phyloP scores from a whole-genome alignment of 768 basidiomycete genomes.

The Fomitopsis serialis region DNA sequence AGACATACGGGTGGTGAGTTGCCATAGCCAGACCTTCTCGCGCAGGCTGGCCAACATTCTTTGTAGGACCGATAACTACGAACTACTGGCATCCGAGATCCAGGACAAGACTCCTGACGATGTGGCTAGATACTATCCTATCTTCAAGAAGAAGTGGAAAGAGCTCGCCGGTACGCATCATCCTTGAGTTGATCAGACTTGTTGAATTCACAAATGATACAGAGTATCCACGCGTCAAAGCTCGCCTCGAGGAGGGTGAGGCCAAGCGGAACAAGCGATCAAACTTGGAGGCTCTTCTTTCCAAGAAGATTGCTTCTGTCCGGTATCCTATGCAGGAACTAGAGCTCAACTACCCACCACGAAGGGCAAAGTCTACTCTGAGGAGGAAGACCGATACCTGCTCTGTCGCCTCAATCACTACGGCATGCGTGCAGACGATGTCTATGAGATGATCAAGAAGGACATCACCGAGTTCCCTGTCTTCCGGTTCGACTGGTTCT shows the following conservation, averaged over 20 bases:
- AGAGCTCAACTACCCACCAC: slow-evolving; percentile 93
- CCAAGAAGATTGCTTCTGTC: slow-evolving; percentile 78
- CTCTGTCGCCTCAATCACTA: slow-evolving; percentile 87
- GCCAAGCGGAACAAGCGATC: slow-evolving; percentile 84
- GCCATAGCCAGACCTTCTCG: background rate
- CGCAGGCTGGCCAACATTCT: background rate
- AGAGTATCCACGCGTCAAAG: slow-evolving; percentile 79
- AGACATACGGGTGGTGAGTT: slow-evolving; percentile 74
- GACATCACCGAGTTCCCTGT: slow-evolving; percentile 96
- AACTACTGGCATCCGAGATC: slow-evolving; percentile 75
- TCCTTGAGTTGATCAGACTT: background rate
- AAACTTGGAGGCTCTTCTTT: slow-evolving; percentile 71
- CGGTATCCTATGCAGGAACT: slow-evolving; percentile 95
- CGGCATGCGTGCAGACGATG: slow-evolving; percentile 83
- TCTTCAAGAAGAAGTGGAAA: slow-evolving; percentile 88
- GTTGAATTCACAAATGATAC: background rate
- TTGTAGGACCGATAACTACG: slow-evolving; percentile 56
- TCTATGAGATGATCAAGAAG: slow-evolving; percentile 92
- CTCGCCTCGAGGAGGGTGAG: slow-evolving; percentile 86
- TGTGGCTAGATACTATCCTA: slow-evolving; percentile 69
- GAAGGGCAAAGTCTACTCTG: slow-evolving; percentile 94
- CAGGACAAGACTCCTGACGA: slow-evolving; percentile 79
- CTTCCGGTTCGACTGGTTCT: slow-evolving; percentile 98
- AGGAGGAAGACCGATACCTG: slow-evolving; percentile 96
- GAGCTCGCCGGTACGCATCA: slow-evolving; percentile 60